Percentiles rank a stretch among this genome's conserved stretches.
Evolutionary conservation across 2,329 filamentous ascomycete species (phyloP).

Genomic region (Monilinia polystroma): DNA sequence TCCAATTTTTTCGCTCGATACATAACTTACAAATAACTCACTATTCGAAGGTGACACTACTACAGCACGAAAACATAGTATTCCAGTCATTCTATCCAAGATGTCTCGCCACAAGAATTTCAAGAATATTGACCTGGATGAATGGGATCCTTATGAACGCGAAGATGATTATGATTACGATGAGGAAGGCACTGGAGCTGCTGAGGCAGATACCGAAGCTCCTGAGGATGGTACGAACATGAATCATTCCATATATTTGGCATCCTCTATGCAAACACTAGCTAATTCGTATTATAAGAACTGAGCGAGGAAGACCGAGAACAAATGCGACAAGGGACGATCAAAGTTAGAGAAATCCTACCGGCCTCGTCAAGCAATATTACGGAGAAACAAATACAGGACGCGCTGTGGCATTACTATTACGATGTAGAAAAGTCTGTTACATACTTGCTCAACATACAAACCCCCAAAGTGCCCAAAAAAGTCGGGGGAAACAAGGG

Average conservation of each 20-base stretch:
- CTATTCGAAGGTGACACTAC: not conserved
- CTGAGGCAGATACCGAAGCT: no score
- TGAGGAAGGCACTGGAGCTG: constrained; percentile 42
- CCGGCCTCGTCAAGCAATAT: constrained; percentile 52
- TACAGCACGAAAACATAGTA: not conserved
- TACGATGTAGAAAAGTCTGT: constrained; percentile 88
- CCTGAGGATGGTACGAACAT: constrained; percentile 30
- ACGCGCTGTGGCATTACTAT: constrained; percentile 93
- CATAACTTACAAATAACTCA: no score
- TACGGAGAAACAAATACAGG: constrained; percentile 75
- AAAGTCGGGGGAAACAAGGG: constrained; percentile 38
- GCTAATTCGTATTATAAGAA: constrained; percentile 30
- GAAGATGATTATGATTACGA: constrained; percentile 43
- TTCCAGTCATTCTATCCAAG: constrained; percentile 20
- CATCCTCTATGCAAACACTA: not conserved
- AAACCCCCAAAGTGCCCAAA: constrained; percentile 36
- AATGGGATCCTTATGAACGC: constrained; percentile 53
- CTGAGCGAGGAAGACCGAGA: constrained; percentile 44
- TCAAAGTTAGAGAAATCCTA: constrained; percentile 65
- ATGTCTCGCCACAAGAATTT: constrained; percentile 45
- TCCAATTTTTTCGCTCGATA: not conserved
- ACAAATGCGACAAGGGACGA: constrained; percentile 64
- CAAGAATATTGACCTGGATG: constrained; percentile 47
- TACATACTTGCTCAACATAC: constrained; percentile 68
- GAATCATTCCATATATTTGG: not conserved